Conservation (phyloP, 2,329 filamentous ascomycete genomes). For the Microcera coccophila region DNA sequence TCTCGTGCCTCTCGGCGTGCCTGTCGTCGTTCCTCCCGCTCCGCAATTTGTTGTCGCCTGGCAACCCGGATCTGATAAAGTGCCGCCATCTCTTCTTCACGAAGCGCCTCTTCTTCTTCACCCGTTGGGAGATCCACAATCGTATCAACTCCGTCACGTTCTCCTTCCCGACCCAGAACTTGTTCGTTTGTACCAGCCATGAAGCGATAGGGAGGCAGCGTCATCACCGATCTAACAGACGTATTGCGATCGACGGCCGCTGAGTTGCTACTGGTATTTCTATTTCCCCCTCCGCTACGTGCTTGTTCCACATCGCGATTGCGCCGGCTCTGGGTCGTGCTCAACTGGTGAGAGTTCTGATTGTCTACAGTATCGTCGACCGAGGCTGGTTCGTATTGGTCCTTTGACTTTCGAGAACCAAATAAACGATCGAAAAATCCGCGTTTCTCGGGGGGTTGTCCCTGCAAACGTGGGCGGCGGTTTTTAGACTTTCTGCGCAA, state of each 20-base stretch:
- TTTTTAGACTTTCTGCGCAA: slow-evolving; percentile 17
- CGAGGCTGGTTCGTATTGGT: slow-evolving; percentile 31
- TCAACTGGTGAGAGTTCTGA: slow-evolving; percentile 25
- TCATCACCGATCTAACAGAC: slow-evolving; percentile 90
- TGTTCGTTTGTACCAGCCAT: slow-evolving; percentile 72
- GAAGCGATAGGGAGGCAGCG: slow-evolving; percentile 77
- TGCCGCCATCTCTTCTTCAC: slow-evolving; percentile 89
- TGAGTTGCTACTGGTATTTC: slow-evolving; percentile 23
- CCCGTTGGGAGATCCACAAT: slow-evolving; percentile 80
- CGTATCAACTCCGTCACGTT: slow-evolving; percentile 84
- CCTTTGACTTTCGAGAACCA: slow-evolving; percentile 8
- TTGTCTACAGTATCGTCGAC: slow-evolving; percentile 25
- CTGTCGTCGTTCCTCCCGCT: slow-evolving; percentile 71
- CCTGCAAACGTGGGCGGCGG: slow-evolving; percentile 2
- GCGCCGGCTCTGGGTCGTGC: slow-evolving; percentile 14
- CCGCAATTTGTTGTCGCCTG: slow-evolving; percentile 68
- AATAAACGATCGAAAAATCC: slow-evolving; percentile 20
- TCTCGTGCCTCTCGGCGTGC: slow-evolving; percentile 67
- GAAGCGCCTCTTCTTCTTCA: slow-evolving; percentile 71
- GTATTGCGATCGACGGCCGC: slow-evolving; percentile 70
- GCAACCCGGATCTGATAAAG: slow-evolving; percentile 84
- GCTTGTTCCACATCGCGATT: slow-evolving; percentile 13
- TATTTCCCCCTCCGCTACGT: neutral
- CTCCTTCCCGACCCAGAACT: slow-evolving; percentile 82
- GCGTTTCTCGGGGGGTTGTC: slow-evolving; percentile 7